A percentile compares a stretch with the other conserved stretches of the same genome.
Evolutionary conservation across 2,329 filamentous ascomycete species (phyloP).

Genomic region (Shiraia bambusicola): DNA sequence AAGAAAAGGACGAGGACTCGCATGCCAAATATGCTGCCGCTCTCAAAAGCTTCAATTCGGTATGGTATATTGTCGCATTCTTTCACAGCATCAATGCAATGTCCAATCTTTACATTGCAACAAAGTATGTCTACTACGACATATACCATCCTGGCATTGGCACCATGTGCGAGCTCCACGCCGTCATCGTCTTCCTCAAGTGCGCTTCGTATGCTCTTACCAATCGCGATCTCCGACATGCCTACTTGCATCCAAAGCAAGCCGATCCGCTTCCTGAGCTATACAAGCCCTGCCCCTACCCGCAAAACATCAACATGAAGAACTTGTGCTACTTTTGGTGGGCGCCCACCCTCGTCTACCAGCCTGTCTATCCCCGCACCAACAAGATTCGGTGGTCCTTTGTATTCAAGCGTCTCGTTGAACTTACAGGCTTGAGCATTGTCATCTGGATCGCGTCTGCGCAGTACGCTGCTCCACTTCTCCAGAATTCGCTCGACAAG

Average conservation of each 20-base stretch:
- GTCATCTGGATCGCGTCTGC: constrained; percentile 96
- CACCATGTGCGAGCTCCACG: constrained; percentile 85
- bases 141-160: constrained; percentile 94
- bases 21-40: constrained; percentile 60
- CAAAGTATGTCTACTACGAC: constrained; percentile 82
- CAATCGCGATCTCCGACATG: constrained; percentile 90
- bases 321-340: constrained; percentile 98
- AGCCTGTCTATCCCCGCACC: constrained; percentile 91
- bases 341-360: constrained; percentile 94
- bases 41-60: constrained; percentile 65
- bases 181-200: constrained; percentile 94
- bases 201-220: constrained; percentile 94
- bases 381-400: constrained; percentile 82
- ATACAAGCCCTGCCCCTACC: constrained; percentile 83
- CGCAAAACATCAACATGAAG: constrained; percentile 80
- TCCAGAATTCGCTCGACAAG: constrained; percentile 87
- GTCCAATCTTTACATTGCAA: constrained; percentile 76
- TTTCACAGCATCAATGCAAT: constrained; percentile 83
- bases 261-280: constrained; percentile 74
- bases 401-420: constrained; percentile 77
- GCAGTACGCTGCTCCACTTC: constrained; percentile 88
- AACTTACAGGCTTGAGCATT: constrained; percentile 74
- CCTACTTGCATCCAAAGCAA: constrained; percentile 77
- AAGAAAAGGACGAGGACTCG: constrained; percentile 54
- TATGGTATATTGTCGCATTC: constrained; percentile 79